Evolutionary conservation across 2,329 filamentous ascomycete species (phyloP).

Genomic region (Podosphaera leucotricha): DNA sequence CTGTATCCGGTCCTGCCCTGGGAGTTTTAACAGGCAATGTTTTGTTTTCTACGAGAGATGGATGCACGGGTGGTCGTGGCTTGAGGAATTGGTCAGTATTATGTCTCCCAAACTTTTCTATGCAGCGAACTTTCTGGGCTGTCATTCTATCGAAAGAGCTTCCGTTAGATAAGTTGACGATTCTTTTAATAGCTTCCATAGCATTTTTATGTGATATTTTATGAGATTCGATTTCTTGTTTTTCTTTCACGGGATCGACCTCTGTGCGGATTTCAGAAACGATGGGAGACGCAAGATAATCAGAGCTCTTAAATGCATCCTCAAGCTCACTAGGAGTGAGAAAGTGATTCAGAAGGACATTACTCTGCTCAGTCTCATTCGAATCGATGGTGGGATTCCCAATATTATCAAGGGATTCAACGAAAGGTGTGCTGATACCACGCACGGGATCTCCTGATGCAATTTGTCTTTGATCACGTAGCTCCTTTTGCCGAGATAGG

Average conservation of each 20-base stretch:
- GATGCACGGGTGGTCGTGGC: constrained; percentile 15
- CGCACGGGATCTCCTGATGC: constrained; percentile 55
- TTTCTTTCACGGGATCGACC: constrained; percentile 21
- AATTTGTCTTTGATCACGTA: constrained; percentile 39
- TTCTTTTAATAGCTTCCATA: constrained; percentile 52
- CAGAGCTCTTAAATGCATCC: constrained; percentile 40
- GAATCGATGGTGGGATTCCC: constrained; percentile 16
- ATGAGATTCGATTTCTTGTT: constrained; percentile 19
- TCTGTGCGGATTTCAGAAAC: constrained; percentile 15
- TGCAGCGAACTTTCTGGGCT: constrained; percentile 62
- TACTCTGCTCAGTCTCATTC: constrained; percentile 20
- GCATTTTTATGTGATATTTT: constrained; percentile 39
- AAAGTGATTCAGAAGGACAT: constrained; percentile 49
- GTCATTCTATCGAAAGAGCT: constrained; percentile 57
- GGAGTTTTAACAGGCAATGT: constrained; percentile 22
- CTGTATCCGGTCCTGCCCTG: constrained; percentile 76
- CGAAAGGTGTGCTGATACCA: constrained; percentile 58
- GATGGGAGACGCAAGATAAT: constrained; percentile 38
- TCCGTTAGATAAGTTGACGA: constrained; percentile 53
- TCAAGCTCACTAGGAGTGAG: constrained; percentile 44
- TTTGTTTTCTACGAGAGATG: constrained; percentile 4
- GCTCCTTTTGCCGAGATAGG: constrained; percentile 45
- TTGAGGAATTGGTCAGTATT: constrained; percentile 52
- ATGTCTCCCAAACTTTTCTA: constrained; percentile 77
- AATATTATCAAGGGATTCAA: constrained; percentile 55